These are phyloP conservation scores for Mortierella sp. DNA, from an alignment of 371 early-diverging fungal species.

Conservation along the genomic window DNA sequence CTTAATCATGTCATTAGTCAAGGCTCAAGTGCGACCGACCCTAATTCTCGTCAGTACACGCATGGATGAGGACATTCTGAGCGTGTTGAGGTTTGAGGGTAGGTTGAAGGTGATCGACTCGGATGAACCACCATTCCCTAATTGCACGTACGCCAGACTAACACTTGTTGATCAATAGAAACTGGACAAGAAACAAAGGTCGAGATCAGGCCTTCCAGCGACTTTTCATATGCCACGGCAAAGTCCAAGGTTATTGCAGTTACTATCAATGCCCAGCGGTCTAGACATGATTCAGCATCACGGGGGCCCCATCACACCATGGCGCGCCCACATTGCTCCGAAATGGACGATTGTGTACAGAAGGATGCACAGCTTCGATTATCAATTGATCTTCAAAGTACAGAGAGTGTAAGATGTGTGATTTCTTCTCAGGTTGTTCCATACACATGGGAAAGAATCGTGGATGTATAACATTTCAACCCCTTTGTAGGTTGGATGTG, in stretches of 20 bases:
- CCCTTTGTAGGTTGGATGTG: conserved; percentile 68
- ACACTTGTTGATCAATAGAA: conserved; percentile 5
- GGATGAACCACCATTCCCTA: background rate
- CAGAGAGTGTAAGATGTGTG: conserved; percentile 56
- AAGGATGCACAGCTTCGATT: conserved; percentile 61
- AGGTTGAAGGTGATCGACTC: background rate
- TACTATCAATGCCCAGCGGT: conserved; percentile 6
- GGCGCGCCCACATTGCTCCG: background rate
- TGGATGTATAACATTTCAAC: background rate
- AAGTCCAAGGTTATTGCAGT: conserved; percentile 58
- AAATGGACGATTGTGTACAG: conserved; percentile 51
- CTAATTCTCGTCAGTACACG: conserved; percentile 54
- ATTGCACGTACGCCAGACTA: too few relatives aligned
- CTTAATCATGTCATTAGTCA: too few relatives aligned
- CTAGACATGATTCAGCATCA: background rate
- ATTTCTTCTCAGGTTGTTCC: background rate
- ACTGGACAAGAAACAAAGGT: conserved; percentile 37
- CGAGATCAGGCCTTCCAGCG: conserved; percentile 59
- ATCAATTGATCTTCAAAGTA: conserved; percentile 63
- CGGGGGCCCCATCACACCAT: too few relatives aligned
- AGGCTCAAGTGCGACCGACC: conserved; percentile 50
- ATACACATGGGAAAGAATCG: background rate
- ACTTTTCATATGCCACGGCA: conserved; percentile 65
- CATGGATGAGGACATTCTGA: conserved; percentile 50
- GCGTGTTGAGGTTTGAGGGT: conserved; percentile 36